These are phyloP conservation scores for Yarrowia yakushimensis DNA, from an alignment of 805 yeast genomes.

Conservation along the genomic window DNA sequence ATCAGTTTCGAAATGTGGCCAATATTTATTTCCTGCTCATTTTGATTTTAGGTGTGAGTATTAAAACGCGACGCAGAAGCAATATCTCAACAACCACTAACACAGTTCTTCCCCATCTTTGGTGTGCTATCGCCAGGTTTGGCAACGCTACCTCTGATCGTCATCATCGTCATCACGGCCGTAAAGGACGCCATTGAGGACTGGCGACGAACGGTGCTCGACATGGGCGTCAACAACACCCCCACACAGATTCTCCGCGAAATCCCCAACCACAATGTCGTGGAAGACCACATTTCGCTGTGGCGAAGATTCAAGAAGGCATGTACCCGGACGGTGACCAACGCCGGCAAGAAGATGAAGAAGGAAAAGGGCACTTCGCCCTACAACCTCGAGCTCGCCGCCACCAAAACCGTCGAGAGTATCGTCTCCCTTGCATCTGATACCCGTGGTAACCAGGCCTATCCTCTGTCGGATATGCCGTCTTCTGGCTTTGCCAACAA, in stretches of 20 bases:
- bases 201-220: constrained; percentile 61
- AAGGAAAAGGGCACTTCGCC: constrained; percentile 11
- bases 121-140: constrained; percentile 72
- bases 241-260: constrained; percentile 60
- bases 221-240: constrained; percentile 66
- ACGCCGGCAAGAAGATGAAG: constrained; percentile 27
- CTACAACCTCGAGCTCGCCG: constrained; percentile 27
- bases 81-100: not conserved
- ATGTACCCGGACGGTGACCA: constrained; percentile 38
- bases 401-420: constrained; percentile 31
- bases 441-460: not conserved
- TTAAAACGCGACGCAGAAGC: no score
- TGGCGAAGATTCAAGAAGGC: constrained; percentile 74
- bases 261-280: constrained; percentile 57
- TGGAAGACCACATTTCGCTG: constrained; percentile 50
- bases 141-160: constrained; percentile 79
- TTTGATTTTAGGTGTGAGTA: constrained; percentile 51
- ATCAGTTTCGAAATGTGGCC: constrained; percentile 87
- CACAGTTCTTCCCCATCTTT: constrained; percentile 57
- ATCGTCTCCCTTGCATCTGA: constrained; percentile 27
- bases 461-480: constrained; percentile 15
- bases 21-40: constrained; percentile 80
- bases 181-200: constrained; percentile 79
- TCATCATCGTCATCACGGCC: constrained; percentile 71
- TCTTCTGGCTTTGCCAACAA: constrained; percentile 8